phyloP scores from a whole-genome alignment of 2,329 filamentous ascomycete species.

The Cadophora sp. region DNA sequence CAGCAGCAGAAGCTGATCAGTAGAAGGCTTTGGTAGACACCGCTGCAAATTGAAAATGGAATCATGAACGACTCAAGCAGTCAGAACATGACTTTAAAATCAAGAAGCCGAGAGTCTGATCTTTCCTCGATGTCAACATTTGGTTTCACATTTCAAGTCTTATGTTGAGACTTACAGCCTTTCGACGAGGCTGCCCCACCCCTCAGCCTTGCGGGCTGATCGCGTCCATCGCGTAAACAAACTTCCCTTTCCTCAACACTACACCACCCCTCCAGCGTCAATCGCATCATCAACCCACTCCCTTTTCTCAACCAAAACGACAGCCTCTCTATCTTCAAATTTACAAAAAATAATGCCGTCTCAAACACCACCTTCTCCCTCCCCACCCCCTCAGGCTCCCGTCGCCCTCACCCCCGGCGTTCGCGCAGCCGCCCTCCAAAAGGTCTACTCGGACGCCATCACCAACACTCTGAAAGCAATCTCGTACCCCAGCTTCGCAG shows the following conservation, averaged over 20 bases:
- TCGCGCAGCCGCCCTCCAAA: constrained; percentile 60
- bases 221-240: constrained; percentile 24
- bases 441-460: constrained; percentile 60
- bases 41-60: no score
- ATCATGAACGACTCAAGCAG: no score
- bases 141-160: no score
- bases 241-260: constrained; percentile 1
- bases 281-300: neutral
- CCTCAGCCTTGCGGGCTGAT: constrained; percentile 14
- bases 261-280: neutral
- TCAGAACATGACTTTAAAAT: no score
- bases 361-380: constrained; percentile 26
- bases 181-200: constrained; percentile 16
- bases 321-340: no score
- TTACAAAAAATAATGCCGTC: constrained; percentile 14
- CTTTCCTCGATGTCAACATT: no score
- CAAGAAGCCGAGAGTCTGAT: no score
- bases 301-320: neutral
- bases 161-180: neutral
- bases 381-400: constrained; percentile 35
- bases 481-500: constrained; percentile 61
- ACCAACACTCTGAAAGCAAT: constrained; percentile 61
- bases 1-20: no score
- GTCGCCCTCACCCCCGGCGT: constrained; percentile 55
- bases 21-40: no score